phyloP scores from a whole-genome alignment of 768 basidiomycete species.

The Megacollybia marginata region DNA sequence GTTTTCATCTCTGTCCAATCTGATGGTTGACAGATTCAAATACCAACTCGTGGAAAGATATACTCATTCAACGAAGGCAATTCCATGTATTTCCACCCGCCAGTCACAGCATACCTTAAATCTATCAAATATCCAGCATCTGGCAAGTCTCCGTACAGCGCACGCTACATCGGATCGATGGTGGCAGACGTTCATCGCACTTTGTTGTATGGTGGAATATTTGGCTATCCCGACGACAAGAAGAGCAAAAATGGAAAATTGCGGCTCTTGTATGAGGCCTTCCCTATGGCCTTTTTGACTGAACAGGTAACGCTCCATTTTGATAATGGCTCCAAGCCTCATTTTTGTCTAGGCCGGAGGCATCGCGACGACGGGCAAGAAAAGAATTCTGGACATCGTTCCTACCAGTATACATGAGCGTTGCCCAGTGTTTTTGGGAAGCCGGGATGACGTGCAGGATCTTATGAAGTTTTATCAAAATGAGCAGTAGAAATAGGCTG shows the following conservation, averaged over 20 bases:
- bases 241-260: constrained; percentile 96
- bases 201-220: constrained; percentile 94
- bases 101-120: constrained; percentile 74
- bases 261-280: constrained; percentile 92
- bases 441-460: constrained; percentile 88
- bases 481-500: too few relatives aligned
- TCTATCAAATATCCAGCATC: constrained; percentile 85
- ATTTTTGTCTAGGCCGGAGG: constrained; percentile 71
- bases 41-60: constrained; percentile 93
- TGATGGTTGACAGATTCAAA: constrained; percentile 58
- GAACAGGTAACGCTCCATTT: constrained; percentile 64
- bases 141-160: constrained; percentile 80
- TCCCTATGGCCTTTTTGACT: constrained; percentile 94
- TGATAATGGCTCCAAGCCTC: not conserved
- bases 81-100: constrained; percentile 85
- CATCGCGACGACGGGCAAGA: constrained; percentile 91
- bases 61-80: constrained; percentile 99
- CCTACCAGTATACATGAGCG: constrained; percentile 86
- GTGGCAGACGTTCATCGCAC: constrained; percentile 98
- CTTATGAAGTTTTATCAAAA: constrained; percentile 69
- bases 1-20: not conserved
- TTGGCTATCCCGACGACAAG: constrained; percentile 97
- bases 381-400: constrained; percentile 86
- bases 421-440: constrained; percentile 89
- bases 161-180: constrained; percentile 97